Base-by-base conservation (phyloP, 441 rosid genomes). In the Erodium texanum region DNA sequence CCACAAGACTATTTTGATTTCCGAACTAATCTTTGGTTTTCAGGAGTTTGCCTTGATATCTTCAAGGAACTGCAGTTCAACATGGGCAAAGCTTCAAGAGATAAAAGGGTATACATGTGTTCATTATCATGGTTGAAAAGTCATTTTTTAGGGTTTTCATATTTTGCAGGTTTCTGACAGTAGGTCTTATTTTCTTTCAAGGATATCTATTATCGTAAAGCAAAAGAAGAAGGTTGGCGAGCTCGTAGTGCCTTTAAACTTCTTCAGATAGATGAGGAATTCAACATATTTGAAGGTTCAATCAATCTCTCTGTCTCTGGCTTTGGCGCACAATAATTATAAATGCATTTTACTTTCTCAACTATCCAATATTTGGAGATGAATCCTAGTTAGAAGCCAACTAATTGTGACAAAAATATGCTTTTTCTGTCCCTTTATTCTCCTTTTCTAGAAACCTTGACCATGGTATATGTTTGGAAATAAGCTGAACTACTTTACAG, bases 191-290 rank as follows among this genome's bases (percentile, higher is more conserved):
- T 67, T 69, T 74, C 6, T 32, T 32, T 74, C 64, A 69, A 91
- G 99, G 96, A 91, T 83, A 92, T 92, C 1, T 92, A 92, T 81
- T 89, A 92, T 70, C 77, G 94, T 64, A 89, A 92, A 83, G 97
- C 97, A n/a, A 94, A 94, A 78, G 98, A 94, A 85, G 97, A 94
- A 79, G 99, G 99, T n/a, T 92, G 99, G 96, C 96, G 98, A 24
- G 99, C 98, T 50, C 83, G 98, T 54, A 94, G 98, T 78, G 97
- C 98, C 23, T 92, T 89, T 79, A 92, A 94, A 82, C 97, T 92
- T 71, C 91, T 88, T 74, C 98, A 94, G 72, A 94, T 92, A 32
- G 97, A 94, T 16, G 98, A 94, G 71, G 97, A 94, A 71, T 94
- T 94, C 81, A 88, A 94, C 80, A 86, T 89, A 36, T 92, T 94